Conservation (phyloP, 305 asterid species). For the Fraxinus nigra region DNA sequence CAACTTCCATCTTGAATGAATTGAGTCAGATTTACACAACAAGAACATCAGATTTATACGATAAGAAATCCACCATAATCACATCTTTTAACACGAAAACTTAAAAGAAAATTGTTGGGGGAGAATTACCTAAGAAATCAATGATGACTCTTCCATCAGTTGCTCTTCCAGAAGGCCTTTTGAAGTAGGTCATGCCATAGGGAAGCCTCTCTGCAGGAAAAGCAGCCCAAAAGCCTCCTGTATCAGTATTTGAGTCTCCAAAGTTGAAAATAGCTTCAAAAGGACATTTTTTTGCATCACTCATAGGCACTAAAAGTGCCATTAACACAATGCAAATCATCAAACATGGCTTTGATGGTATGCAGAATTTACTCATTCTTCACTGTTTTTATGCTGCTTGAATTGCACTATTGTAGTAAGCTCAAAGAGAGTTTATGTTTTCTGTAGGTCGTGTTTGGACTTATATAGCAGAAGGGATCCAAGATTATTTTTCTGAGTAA, state of each 20-base stretch:
- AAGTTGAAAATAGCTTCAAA: slow-evolving; percentile 73
- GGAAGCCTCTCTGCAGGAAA: slow-evolving; percentile 61
- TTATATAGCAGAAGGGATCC: slow-evolving; percentile 24
- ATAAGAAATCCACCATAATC: background rate
- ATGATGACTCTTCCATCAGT: slow-evolving; percentile 73
- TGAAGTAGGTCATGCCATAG: slow-evolving; percentile 75
- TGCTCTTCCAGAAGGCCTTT: slow-evolving; percentile 65
- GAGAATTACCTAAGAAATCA: slow-evolving; percentile 69
- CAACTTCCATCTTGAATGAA: background rate
- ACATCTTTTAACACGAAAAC: background rate
- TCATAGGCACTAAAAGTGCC: slow-evolving; percentile 19
- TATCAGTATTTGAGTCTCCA: slow-evolving; percentile 80
- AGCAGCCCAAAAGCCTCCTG: slow-evolving; percentile 84
- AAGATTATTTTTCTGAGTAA: slow-evolving; percentile 1
- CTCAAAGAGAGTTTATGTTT: slow-evolving; percentile 2
- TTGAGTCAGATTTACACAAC: background rate
- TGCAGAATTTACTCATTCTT: slow-evolving; percentile 22
- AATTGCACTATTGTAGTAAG: background rate
- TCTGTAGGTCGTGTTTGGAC: slow-evolving; percentile 9
- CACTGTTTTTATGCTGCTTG: background rate
- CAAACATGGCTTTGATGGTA: slow-evolving; percentile 16
- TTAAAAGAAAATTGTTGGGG: background rate
- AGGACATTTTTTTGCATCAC: slow-evolving; percentile 43
- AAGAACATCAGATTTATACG: background rate
- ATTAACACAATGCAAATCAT: slow-evolving; percentile 27